Base-by-base conservation (phyloP, 805 yeast genomes). In the Candida germanica region DNA sequence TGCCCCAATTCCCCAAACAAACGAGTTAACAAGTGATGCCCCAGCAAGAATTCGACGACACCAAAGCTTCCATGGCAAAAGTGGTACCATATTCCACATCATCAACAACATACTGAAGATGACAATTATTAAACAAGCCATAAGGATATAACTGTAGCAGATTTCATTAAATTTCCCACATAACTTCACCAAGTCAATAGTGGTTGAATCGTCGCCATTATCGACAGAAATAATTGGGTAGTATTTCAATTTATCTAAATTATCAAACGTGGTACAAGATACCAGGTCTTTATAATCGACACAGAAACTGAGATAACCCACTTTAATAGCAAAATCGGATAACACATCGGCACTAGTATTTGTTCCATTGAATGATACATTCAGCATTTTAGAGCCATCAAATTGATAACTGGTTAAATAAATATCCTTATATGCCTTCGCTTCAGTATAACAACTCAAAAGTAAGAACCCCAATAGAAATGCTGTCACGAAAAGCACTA, bases 1-100 rank as follows among this genome's bases (percentile, higher is more conserved):
- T 1, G 84, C 65, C 2, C 84, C 84, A 19, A 79, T 56, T 0
- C 83, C 85, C 83, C 84, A 79, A 2, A 79, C 28, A 3, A 79
- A 50, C 4, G 68, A 61, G 30, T 66, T 46, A 0, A 60, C 40
- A 0, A 66, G 54, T 13, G 72, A 56, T 18, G 72, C 4, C 48
- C 46, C 40, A 63, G 50, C 34, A 48, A 51, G 18, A 49, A 47
- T 35, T 45, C 58, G 39, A 47, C 56, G 15, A 6, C 27, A 47
- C 14, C 36, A 18, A 9, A 35, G 18, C 26, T 56, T 59, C 11
- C 64, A 58, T 3, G 87, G 87, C 9, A 79, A 42, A 10, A 67
- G 61, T 1, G 84, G 83, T 4, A 78, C 42, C 21, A 33, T 3
- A 14, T 23, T 30, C 44, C 45, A 45, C 3, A 58, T 53, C 51